Conservation (phyloP, 805 yeast genomes). For the Starmerella vitae region DNA sequence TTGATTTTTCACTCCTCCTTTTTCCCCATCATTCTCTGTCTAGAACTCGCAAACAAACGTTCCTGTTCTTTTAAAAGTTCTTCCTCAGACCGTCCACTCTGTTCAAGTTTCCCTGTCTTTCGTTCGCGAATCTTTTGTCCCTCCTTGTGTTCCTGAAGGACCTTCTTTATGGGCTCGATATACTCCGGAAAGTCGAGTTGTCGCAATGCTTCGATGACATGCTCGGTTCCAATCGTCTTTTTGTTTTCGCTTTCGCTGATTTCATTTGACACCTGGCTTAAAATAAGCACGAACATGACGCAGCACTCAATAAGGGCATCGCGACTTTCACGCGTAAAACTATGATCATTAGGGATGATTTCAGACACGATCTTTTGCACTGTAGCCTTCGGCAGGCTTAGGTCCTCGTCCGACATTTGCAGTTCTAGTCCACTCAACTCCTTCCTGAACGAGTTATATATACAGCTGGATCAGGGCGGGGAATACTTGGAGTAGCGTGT, state of each 20-base stretch:
- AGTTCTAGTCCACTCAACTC: no score
- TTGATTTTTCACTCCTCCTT: slow-evolving; percentile 2
- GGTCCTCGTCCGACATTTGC: slow-evolving; percentile 28
- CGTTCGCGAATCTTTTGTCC: slow-evolving; percentile 72
- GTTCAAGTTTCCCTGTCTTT: slow-evolving; percentile 83
- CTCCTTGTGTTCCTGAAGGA: slow-evolving; percentile 76
- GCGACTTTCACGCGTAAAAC: slow-evolving; percentile 83
- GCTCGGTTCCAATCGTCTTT: slow-evolving; percentile 93
- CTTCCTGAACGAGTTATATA: no score
- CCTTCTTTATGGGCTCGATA: slow-evolving; percentile 65
- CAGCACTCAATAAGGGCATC: slow-evolving; percentile 94
- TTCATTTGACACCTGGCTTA: slow-evolving; percentile 86
- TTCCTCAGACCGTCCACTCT: slow-evolving; percentile 83
- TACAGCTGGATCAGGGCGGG: no score
- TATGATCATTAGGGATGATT: slow-evolving; percentile 73
- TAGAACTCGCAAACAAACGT: slow-evolving; percentile 49
- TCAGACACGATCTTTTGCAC: slow-evolving; percentile 91
- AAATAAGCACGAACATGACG: slow-evolving; percentile 86
- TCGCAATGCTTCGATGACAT: slow-evolving; percentile 75
- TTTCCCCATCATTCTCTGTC: slow-evolving; percentile 21
- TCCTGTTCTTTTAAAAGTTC: slow-evolving; percentile 87
- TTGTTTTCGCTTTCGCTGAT: slow-evolving; percentile 93
- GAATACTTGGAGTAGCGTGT: no score
- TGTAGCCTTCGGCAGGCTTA: slow-evolving; percentile 48
- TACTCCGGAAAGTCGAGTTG: slow-evolving; percentile 81